Evolutionary conservation across 2,329 filamentous ascomycete genomes (phyloP), one percentile per base, ranked within the genome.

Genomic region (Metarhizium rileyi): DNA sequence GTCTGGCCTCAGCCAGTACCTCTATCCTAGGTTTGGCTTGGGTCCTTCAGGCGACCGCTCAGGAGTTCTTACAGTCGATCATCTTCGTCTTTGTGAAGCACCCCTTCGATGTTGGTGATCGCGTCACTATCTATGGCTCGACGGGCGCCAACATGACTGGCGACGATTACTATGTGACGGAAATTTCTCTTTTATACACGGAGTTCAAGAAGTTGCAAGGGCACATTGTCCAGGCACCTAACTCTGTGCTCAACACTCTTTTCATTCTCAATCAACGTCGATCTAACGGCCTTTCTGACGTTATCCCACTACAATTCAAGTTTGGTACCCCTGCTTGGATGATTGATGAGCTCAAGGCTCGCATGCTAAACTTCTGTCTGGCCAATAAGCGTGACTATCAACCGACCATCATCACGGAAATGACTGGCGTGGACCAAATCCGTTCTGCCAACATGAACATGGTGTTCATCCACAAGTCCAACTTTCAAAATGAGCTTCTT

Each of bases 141-240:
- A 89, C 89, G 0, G 91, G 91, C 53, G 77, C 83, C n/a, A 65
- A 76, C 16, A 76, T 89, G 61, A 80, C 77, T 33, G 90, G 90
- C 43, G 91, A 96, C 59, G 91, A 96, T 60, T 97, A 95, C 68
- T 96, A 95, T 56, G 90, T 97, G 48, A 95, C 94, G 49, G 88
- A 95, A 62, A 94, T 97, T 49, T 86, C 89, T 1, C 76, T 97
- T 1, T 76, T 96, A 16, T 97, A 93, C 65, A 97, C 91, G 14
- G 91, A 96, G 62, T 96, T 96, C 73, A 96, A 96, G 76, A 96
- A 96, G 74, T 91, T 96, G 87, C 86, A 96, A 66, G 91, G 91
- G 2, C 90, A 96, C 59, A 85, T 96, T 23, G 91, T 97, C 0
- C 91, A 96, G 66, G 91, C 91, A 1, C 91, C 91, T 10, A 97